Percentiles rank a stretch among this genome's conserved stretches.
phyloP scores from a whole-genome alignment of 2,329 filamentous ascomycete genomes.

The Berkeleyomyces rouxiae region DNA sequence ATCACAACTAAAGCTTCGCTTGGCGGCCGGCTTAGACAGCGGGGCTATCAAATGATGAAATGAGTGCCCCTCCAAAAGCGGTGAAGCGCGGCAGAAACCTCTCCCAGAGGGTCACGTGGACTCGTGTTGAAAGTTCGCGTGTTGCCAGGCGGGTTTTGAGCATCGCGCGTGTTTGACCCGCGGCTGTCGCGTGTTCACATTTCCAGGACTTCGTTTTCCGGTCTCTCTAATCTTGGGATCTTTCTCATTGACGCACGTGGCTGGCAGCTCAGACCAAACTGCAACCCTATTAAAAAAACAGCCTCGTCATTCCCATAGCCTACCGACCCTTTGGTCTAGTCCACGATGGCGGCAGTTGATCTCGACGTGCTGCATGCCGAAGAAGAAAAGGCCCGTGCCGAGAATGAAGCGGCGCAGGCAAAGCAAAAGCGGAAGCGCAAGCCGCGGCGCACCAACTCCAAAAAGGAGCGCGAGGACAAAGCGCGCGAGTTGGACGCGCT shows the following conservation, averaged over 20 bases:
- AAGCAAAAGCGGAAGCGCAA: constrained; percentile 33
- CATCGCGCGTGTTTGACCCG: not conserved
- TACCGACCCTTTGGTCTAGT: not conserved
- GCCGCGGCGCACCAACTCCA: constrained; percentile 31
- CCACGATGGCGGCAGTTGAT: constrained; percentile 4
- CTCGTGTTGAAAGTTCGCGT: not conserved
- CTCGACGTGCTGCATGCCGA: constrained; percentile 21
- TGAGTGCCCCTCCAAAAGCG: constrained; percentile 11
- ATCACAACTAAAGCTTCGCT: constrained; percentile 4
- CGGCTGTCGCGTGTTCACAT: not conserved
- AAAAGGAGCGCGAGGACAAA: constrained; percentile 34
- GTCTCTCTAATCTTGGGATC: no score
- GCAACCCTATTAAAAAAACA: no score
- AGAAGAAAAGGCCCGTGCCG: constrained; percentile 22
- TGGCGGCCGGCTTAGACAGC: not conserved
- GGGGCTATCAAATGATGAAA: not conserved
- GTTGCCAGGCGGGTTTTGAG: not conserved
- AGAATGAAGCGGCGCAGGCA: constrained; percentile 26
- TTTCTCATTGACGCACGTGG: no score
- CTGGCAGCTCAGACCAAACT: no score
- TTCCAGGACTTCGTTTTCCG: no score
- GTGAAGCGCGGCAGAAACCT: constrained; percentile 7
- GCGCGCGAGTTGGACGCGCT: constrained; percentile 43
- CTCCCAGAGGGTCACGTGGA: constrained; percentile 2
- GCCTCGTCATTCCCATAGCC: no score